Conservation (phyloP, 805 yeast genomes). For the Kodamaea lidongshanica region DNA sequence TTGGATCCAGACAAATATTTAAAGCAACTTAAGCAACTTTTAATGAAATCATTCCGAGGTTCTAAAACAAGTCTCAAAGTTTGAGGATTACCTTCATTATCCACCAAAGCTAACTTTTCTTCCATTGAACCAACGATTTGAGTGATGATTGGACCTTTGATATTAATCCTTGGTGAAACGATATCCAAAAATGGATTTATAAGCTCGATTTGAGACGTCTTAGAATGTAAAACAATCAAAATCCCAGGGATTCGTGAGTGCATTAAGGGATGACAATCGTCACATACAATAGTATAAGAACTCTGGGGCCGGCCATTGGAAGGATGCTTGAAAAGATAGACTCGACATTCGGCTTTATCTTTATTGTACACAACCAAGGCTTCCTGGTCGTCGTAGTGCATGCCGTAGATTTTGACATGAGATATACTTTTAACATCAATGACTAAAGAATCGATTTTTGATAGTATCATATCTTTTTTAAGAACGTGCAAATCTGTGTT, state of each 20-base stretch:
- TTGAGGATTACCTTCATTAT: slow-evolving; percentile 16
- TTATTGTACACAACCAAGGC: slow-evolving; percentile 52
- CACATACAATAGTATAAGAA: slow-evolving; percentile 22
- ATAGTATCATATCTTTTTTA: slow-evolving; percentile 65
- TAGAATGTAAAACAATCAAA: slow-evolving; percentile 30
- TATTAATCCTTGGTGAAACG: slow-evolving; percentile 25
- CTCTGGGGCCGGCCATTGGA: slow-evolving; percentile 23
- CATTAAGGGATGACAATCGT: slow-evolving; percentile 37
- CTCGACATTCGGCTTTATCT: slow-evolving; percentile 35
- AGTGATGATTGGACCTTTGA: slow-evolving; percentile 14
- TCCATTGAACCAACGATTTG: slow-evolving; percentile 25
- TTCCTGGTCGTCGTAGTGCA: slow-evolving; percentile 51
- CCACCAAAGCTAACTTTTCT: slow-evolving; percentile 20
- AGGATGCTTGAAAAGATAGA: slow-evolving; percentile 44
- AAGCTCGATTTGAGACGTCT: slow-evolving; percentile 21
- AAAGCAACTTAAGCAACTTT: slow-evolving; percentile 43
- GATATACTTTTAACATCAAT: slow-evolving; percentile 21
- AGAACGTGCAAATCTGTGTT: slow-evolving; percentile 28
- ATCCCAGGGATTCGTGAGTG: slow-evolving; percentile 37
- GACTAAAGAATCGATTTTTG: slow-evolving; percentile 45
- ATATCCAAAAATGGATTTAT: slow-evolving; percentile 55
- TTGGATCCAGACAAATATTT: slow-evolving; percentile 52
- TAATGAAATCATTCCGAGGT: slow-evolving; percentile 42
- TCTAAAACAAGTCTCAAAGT: slow-evolving; percentile 32
- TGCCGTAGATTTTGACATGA: slow-evolving; percentile 30